These are phyloP conservation scores for Annulohypoxylon truncatum DNA, from an alignment of 2,329 filamentous ascomycete species.

Conservation along the genomic window DNA sequence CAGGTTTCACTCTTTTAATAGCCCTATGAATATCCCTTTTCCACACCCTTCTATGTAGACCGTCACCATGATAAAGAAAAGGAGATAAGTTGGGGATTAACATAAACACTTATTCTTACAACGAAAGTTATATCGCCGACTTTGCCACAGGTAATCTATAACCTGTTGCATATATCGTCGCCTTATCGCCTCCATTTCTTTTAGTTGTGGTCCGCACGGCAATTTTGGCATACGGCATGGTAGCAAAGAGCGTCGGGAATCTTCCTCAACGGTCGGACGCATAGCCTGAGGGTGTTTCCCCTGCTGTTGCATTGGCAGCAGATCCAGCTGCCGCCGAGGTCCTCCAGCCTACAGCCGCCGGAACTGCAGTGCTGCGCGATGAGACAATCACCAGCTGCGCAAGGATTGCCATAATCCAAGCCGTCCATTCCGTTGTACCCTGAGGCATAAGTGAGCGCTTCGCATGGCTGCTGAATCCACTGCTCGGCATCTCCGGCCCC, in stretches of 20 bases:
- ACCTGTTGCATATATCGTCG: not conserved
- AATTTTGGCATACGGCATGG: constrained; percentile 61
- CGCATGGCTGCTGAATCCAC: constrained; percentile 47
- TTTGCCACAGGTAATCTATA: not conserved
- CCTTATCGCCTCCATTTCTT: not conserved
- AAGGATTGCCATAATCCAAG: constrained; percentile 53
- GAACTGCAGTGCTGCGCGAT: constrained; percentile 59
- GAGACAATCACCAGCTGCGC: constrained; percentile 59
- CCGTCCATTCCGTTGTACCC: constrained; percentile 47
- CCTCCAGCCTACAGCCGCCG: constrained; percentile 61
- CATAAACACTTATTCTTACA: not conserved
- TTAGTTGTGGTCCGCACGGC: constrained; percentile 51
- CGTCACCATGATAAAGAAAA: not conserved
- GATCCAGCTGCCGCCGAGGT: constrained; percentile 61
- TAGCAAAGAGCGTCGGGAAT: constrained; percentile 65
- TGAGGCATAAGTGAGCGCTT: constrained; percentile 47
- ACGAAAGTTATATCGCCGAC: not conserved
- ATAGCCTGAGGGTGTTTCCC: constrained; percentile 59
- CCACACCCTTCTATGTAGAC: not conserved
- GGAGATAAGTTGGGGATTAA: not conserved
- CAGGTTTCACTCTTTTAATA: constrained; percentile 28
- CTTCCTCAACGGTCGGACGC: constrained; percentile 58
- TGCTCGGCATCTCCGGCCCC: constrained; percentile 27
- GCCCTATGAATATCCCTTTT: not conserved
- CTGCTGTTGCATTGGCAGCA: constrained; percentile 63